phyloP scores from a whole-genome alignment of 2,329 filamentous ascomycete species.

The Colletotrichum shisoi region DNA sequence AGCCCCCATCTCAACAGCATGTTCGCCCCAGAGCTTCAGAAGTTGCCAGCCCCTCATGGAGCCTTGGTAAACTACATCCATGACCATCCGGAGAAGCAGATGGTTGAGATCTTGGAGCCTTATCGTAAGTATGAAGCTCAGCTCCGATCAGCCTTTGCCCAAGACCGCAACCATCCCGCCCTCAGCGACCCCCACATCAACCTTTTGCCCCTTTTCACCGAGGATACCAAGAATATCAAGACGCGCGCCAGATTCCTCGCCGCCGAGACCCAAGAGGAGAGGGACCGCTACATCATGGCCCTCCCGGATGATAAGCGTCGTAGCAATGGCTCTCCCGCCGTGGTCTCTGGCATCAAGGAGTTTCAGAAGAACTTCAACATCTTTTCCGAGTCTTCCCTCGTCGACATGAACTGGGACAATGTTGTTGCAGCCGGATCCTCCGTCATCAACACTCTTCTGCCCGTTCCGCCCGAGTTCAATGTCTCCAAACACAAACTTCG shows the following conservation, averaged over 20 bases:
- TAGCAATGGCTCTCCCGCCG: conserved; percentile 68
- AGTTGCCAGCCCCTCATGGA: conserved; percentile 56
- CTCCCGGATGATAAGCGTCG: conserved; percentile 69
- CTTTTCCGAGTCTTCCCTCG: conserved; percentile 80
- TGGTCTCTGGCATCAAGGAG: conserved; percentile 71
- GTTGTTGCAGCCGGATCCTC: conserved; percentile 82
- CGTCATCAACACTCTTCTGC: conserved; percentile 79
- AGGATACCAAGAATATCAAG: conserved; percentile 64
- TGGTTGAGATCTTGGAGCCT: conserved; percentile 68
- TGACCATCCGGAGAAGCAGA: conserved; percentile 60
- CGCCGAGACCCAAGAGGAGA: conserved; percentile 66
- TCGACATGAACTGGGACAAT: conserved; percentile 82
- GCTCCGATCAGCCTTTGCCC: conserved; percentile 73
- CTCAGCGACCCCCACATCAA: conserved; percentile 68
- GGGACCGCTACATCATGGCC: conserved; percentile 73
- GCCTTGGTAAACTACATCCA: conserved; percentile 63
- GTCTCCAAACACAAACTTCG: conserved; percentile 69
- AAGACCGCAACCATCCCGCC: conserved; percentile 67
- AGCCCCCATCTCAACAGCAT: conserved; percentile 44
- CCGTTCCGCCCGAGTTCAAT: conserved; percentile 69
- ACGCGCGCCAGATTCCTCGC: conserved; percentile 68
- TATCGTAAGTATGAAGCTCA: conserved; percentile 73
- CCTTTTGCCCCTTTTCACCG: conserved; percentile 70
- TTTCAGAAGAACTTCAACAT: conserved; percentile 82
- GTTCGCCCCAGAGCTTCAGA: conserved; percentile 52